Evolutionary conservation across 768 basidiomycete genomes (phyloP).

Genomic region (Boletus eberwhitei): DNA sequence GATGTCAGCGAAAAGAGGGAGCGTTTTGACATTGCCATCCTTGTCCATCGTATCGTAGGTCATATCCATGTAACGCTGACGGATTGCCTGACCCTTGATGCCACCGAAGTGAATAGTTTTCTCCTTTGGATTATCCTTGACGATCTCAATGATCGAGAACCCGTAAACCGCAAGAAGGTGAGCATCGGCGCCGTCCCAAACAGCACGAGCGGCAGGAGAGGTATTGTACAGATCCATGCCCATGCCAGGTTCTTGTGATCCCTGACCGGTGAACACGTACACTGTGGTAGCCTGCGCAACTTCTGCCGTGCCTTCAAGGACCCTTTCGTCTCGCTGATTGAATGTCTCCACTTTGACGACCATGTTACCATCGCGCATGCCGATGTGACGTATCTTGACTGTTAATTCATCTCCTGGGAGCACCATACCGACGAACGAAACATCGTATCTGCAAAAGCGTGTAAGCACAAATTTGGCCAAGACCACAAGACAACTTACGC

Average conservation of each 20-base stretch:
- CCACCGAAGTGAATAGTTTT: conserved; percentile 99
- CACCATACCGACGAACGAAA: conserved; percentile 97
- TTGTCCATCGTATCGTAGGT: conserved; percentile 96
- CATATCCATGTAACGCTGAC: conserved; percentile 99
- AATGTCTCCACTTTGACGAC: conserved; percentile 85
- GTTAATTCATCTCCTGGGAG: conserved; percentile 83
- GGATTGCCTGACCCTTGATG: conserved; percentile 97
- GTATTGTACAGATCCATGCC: conserved; percentile 96
- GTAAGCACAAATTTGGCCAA: conserved; percentile 1
- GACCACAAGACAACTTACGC: conserved; percentile 51
- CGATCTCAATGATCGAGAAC: conserved; percentile 98
- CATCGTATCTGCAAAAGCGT: conserved; percentile 64
- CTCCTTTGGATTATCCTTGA: conserved; percentile 97
- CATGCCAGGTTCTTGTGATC: conserved; percentile 98
- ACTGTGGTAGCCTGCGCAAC: conserved; percentile 90
- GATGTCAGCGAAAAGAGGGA: conserved; percentile 95
- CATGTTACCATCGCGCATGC: conserved; percentile 92
- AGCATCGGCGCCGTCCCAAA: conserved; percentile 95
- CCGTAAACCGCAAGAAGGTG: conserved; percentile 94
- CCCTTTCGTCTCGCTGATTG: conserved; percentile 86
- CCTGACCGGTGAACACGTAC: conserved; percentile 98
- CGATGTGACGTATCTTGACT: conserved; percentile 85
- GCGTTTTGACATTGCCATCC: conserved; percentile 92
- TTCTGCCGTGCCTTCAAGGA: conserved; percentile 88
- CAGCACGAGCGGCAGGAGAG: conserved; percentile 91